Evolutionary conservation across 2,329 filamentous ascomycete species (phyloP).

Genomic region (Venturia aucupariae): DNA sequence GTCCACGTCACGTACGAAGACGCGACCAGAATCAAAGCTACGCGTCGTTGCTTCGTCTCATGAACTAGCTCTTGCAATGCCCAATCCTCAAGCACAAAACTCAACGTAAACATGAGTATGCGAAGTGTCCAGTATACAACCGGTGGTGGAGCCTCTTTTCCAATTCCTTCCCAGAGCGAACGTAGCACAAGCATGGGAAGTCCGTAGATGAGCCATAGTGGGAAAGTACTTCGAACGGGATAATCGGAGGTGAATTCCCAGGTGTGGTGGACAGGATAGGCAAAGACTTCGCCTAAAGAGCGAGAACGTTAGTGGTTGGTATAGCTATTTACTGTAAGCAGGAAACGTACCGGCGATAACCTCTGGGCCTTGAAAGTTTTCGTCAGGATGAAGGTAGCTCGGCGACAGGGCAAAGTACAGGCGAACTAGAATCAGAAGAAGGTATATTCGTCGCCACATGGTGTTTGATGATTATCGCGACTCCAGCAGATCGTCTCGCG

Average conservation of each 20-base stretch:
- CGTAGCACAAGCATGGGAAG: constrained; percentile 86
- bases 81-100: constrained; percentile 97
- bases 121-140: constrained; percentile 84
- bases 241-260: constrained; percentile 91
- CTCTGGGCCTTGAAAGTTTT: constrained; percentile 98
- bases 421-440: constrained; percentile 75
- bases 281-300: constrained; percentile 74
- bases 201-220: constrained; percentile 91
- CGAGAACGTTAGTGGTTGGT: constrained; percentile 12
- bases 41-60: constrained; percentile 58
- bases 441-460: constrained; percentile 89
- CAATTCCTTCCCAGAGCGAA: constrained; percentile 85
- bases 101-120: constrained; percentile 84
- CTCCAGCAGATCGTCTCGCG: not conserved
- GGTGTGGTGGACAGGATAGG: constrained; percentile 78
- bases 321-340: not conserved
- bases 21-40: constrained; percentile 75
- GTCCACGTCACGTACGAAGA: constrained; percentile 99
- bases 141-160: constrained; percentile 71
- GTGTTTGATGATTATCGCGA: constrained; percentile 1
- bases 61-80: constrained; percentile 85
- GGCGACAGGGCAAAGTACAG: constrained; percentile 90
- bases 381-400: constrained; percentile 95
- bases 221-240: constrained; percentile 92
- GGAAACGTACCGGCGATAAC: constrained; percentile 74